These are phyloP conservation scores for Boletus subcaerulescens DNA, from an alignment of 768 basidiomycete genomes.

Conservation along the genomic window DNA sequence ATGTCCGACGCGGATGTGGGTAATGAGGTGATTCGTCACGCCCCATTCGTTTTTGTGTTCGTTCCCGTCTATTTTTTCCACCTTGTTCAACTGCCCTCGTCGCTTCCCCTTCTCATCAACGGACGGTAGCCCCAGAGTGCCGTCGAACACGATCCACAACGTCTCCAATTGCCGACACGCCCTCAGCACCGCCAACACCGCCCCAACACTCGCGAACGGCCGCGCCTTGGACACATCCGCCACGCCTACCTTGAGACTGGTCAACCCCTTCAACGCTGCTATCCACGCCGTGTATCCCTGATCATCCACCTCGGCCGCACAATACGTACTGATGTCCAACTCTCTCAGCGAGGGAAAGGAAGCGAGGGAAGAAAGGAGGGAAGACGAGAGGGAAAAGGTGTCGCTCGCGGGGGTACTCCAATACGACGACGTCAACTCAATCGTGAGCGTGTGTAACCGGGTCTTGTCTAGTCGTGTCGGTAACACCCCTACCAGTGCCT, in stretches of 20 bases:
- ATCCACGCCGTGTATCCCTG: constrained; percentile 14
- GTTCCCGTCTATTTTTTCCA: not conserved
- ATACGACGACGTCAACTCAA: constrained; percentile 29
- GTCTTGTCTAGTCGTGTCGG: constrained; percentile 12
- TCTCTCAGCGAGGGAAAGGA: constrained; percentile 14
- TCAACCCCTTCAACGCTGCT: constrained; percentile 8
- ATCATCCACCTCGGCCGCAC: constrained; percentile 21
- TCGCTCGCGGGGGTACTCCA: constrained; percentile 25
- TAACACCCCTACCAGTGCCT: constrained; percentile 7
- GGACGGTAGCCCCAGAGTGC: not conserved
- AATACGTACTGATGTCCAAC: constrained; percentile 22
- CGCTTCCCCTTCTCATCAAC: not conserved
- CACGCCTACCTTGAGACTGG: constrained; percentile 20
- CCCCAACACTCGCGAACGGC: constrained; percentile 18
- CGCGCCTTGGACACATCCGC: constrained; percentile 14
- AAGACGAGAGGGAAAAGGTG: constrained; percentile 17
- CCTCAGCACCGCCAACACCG: constrained; percentile 20
- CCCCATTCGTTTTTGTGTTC: constrained; percentile 12
- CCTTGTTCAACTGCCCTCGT: not conserved
- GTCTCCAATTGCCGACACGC: constrained; percentile 18
- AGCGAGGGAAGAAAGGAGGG: constrained; percentile 13
- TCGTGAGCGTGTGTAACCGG: constrained; percentile 7
- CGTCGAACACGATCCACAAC: constrained; percentile 24
- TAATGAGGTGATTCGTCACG: constrained; percentile 18
- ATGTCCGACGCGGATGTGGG: constrained; percentile 19